Base-by-base conservation (phyloP, 306 rosid species). In the Begonia fuchsioides region DNA sequence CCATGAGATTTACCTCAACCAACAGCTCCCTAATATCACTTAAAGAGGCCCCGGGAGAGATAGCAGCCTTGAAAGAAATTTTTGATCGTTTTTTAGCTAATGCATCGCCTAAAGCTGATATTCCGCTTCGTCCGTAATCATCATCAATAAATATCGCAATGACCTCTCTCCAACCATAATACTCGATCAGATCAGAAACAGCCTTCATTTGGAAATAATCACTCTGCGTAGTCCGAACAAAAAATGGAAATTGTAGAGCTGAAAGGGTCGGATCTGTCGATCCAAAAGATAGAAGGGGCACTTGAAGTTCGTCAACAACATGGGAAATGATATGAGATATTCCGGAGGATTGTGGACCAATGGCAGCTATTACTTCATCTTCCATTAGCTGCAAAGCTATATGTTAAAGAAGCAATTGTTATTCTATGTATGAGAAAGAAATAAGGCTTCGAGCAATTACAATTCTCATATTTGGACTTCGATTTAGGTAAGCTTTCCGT, bases 291-390 rank as follows among this genome's bases (percentile, higher is more conserved):
- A 92, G 56, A 56, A 92, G 93, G 1, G 98, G 98, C 32, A 92
- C 58, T 17, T 79, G 95, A 66, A 92, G 96, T 73, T 92, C 96
- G 55, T 77, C 75, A 13, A 61, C 80, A 15, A 85, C 87, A n/a
- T 92, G 98, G 51, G 96, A 77, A 50, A 85, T 82, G 48, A 82
- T 62, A 68, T 92, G 98, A 40, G 86, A 79, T 69, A 92, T 92
- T 52, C 86, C 96, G 0, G 98, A 92, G 9, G 98, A 92, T 49
- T 79, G 98, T 14, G 98, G 96, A 17, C 98, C 98, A n/a, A 92
- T 60, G 3, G 76, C 80, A 8, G 68, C 87, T 41, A 85, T 68
- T 43, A 92, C 93, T 43, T 82, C 85, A 12, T 77, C 50, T 66
- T 77, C 93, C 67, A 85, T 69, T 59, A 92, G 68, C 81, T 79